phyloP scores from a whole-genome alignment of 1,284 basidiomycete genomes.

The Ustilago xerochloae region DNA sequence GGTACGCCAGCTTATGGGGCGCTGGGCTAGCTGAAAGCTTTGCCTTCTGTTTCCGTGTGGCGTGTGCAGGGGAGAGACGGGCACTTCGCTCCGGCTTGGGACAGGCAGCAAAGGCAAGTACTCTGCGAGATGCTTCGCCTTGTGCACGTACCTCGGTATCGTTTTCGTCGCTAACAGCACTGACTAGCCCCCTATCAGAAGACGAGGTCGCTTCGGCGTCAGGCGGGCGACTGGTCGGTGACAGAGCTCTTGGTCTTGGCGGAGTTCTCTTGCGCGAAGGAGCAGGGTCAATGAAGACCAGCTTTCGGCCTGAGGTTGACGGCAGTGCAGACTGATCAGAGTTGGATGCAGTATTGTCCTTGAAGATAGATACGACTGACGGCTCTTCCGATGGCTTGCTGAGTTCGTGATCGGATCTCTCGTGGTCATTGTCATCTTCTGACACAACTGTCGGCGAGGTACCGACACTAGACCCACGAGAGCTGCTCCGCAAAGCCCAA shows the following conservation, averaged over 20 bases:
- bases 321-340: neutral
- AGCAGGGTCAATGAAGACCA: slow-evolving; percentile 29
- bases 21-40: slow-evolving; percentile 47
- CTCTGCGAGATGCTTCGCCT: slow-evolving; percentile 7
- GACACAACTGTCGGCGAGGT: slow-evolving; percentile 33
- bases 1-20: slow-evolving; percentile 36
- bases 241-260: neutral
- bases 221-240: neutral
- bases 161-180: slow-evolving; percentile 5
- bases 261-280: slow-evolving; percentile 15
- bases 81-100: slow-evolving; percentile 32
- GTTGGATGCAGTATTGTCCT: neutral
- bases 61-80: slow-evolving; percentile 20
- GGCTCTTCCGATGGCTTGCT: slow-evolving; percentile 3
- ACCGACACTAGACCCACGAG: slow-evolving; percentile 23
- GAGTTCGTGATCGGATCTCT: neutral
- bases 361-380: slow-evolving; percentile 14
- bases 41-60: slow-evolving; percentile 3
- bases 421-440: neutral
- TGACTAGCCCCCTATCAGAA: neutral
- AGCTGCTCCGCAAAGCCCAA: slow-evolving; percentile 32
- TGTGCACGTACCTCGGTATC: neutral
- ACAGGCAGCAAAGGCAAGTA: slow-evolving; percentile 36
- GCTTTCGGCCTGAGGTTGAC: slow-evolving; percentile 15
- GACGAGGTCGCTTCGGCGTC: neutral